Conservation (phyloP, 179 eudicot species). For the Patellifolia procumbens region DNA sequence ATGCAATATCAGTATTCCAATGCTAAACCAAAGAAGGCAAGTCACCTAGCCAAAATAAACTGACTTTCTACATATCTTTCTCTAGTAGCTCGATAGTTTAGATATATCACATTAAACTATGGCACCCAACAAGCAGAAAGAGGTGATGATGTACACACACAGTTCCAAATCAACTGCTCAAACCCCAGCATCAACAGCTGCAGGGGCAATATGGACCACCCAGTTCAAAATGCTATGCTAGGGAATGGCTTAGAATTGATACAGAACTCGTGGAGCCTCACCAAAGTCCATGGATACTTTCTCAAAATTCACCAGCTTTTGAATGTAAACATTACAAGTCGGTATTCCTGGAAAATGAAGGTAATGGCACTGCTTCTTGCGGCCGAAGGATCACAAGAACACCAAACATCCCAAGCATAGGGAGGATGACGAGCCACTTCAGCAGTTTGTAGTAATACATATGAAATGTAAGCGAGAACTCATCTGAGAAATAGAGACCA, state of each 20-base stretch:
- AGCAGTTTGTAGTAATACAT: slow-evolving; percentile 85
- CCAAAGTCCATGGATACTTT: slow-evolving; percentile 6
- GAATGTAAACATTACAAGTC: slow-evolving; percentile 44
- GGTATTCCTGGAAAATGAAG: slow-evolving; percentile 86
- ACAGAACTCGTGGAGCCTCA: slow-evolving; percentile 13
- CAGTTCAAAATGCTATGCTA: slow-evolving; percentile 9
- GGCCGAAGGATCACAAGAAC: slow-evolving; percentile 83
- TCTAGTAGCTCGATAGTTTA: slow-evolving; percentile 15
- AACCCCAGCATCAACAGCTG: not conserved
- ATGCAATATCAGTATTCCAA: too few species aligned
- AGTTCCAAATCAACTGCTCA: slow-evolving; percentile 2
- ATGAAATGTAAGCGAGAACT: slow-evolving; percentile 87
- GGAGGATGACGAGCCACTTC: slow-evolving; percentile 96
- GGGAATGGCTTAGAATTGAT: slow-evolving; percentile 1
- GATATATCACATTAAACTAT: slow-evolving; percentile 1
- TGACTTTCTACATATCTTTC: not conserved
- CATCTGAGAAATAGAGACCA: slow-evolving; percentile 82
- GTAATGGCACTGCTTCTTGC: slow-evolving; percentile 85
- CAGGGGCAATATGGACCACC: not conserved
- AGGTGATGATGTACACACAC: not conserved
- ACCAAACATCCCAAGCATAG: slow-evolving; percentile 95
- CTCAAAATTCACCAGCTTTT: slow-evolving; percentile 15
- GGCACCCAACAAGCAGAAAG: not conserved
- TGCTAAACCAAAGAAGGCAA: not conserved
- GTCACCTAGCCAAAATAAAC: not conserved